Percentiles rank a stretch among this genome's conserved stretches.
These are phyloP conservation scores for Tolypocladium inflatum DNA, from an alignment of 2,329 filamentous ascomycete species.

Conservation along the genomic window DNA sequence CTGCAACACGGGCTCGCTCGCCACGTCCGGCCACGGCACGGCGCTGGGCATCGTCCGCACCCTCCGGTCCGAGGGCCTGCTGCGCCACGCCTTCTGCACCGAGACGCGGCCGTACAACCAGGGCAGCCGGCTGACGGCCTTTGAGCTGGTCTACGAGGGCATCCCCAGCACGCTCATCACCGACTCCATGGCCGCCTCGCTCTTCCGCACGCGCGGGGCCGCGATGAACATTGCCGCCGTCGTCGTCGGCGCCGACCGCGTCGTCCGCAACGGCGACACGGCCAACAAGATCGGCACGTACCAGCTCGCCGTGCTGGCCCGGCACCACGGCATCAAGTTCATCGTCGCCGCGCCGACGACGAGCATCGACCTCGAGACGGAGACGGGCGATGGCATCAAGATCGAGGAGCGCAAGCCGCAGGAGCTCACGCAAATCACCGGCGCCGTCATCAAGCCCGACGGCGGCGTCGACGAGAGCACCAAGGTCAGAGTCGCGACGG, in stretches of 20 bases:
- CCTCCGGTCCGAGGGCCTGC: constrained; percentile 52
- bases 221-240: constrained; percentile 69
- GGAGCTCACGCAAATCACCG: constrained; percentile 79
- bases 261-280: constrained; percentile 93
- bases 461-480: constrained; percentile 52
- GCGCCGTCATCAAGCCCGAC: constrained; percentile 57
- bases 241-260: constrained; percentile 88
- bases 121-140: constrained; percentile 87
- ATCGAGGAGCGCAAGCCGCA: constrained; percentile 79
- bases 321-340: constrained; percentile 83
- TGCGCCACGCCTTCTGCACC: constrained; percentile 87
- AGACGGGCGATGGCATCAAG: constrained; percentile 67
- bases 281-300: constrained; percentile 99
- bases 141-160: constrained; percentile 87
- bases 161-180: constrained; percentile 90
- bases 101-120: constrained; percentile 98
- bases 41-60: constrained; percentile 89
- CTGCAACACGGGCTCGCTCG: constrained; percentile 95
- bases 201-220: constrained; percentile 57
- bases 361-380: constrained; percentile 79
- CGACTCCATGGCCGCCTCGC: constrained; percentile 89
- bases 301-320: constrained; percentile 79
- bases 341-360: constrained; percentile 91
- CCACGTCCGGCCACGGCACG: constrained; percentile 95
- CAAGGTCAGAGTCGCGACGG: constrained; percentile 69